Conservation (phyloP, 371 early-diverging fungal species). For the Entomophthora muscae region DNA sequence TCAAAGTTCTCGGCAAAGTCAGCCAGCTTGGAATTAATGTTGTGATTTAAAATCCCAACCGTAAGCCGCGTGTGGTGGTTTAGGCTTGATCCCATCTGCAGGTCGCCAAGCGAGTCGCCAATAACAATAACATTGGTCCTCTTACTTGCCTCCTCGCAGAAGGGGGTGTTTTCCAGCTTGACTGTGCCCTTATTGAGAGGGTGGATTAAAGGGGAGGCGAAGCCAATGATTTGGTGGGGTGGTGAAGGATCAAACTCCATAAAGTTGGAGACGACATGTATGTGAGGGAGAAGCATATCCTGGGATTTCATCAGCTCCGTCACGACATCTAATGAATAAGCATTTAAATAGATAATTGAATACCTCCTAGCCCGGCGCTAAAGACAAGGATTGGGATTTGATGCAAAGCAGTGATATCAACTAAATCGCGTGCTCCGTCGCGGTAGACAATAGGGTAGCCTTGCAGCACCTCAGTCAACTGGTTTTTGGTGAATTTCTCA, state of each 20-base stretch:
- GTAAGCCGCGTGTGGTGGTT: not conserved
- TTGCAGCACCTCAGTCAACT: too few relatives aligned
- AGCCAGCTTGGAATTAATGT: not conserved
- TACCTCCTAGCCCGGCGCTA: too few relatives aligned
- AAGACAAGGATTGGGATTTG: too few relatives aligned
- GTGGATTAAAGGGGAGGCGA: not conserved
- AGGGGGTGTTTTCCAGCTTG: not conserved
- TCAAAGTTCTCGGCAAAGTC: not conserved
- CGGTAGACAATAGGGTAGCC: too few relatives aligned
- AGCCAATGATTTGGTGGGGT: not conserved
- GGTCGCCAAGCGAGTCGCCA: not conserved
- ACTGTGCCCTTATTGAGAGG: not conserved
- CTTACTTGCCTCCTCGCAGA: not conserved
- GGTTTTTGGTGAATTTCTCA: too few relatives aligned
- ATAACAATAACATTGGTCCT: not conserved
- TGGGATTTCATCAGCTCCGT: too few relatives aligned
- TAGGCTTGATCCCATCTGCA: not conserved
- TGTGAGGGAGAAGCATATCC: too few relatives aligned
- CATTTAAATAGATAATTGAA: too few relatives aligned
- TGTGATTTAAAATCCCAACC: not conserved
- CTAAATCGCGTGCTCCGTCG: too few relatives aligned
- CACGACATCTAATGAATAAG: too few relatives aligned
- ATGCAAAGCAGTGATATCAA: too few relatives aligned
- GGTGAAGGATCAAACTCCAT: too few relatives aligned
- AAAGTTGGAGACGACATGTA: slow-evolving; percentile 58